Base-by-base conservation (phyloP, 805 yeast species). In the Kodamaea fukazawae region DNA sequence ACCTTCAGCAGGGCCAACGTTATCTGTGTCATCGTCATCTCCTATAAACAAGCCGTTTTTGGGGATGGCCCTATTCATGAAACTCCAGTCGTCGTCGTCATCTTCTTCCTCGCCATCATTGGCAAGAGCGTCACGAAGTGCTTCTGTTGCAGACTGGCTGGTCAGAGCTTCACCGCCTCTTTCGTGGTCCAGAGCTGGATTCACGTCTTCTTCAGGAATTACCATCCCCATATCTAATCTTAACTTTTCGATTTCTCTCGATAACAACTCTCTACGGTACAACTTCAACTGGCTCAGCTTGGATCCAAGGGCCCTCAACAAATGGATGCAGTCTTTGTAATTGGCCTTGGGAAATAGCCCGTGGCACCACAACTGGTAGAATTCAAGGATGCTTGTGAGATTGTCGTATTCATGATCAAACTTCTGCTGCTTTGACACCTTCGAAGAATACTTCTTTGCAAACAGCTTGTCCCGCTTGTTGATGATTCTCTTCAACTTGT, bases 311-410 rank as follows among this genome's bases (percentile, higher is more conserved):
- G 69, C 61, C 29, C 73, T 67, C 35, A 81, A 60, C 48, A 83
- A 60, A 16, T 70, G 66, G 1, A 83, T 61, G 51, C 89, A 81
- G 57, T 86, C 95, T 34, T 68, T 67, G 48, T 89, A 86, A 46
- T 77, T 81, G 11, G 93, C 87, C 63, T 83, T 85, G 4, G 96
- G 95, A 54, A 75, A 87, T 23, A 57, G 48, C 7, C 71, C 65
- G 41, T 69, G 73, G 48, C 73, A 69, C 75, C 75, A 69, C 17
- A 69, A 53, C 45, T 69, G 73, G 50, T 69, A 69, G 49, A 67
- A 69, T 49, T 67, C 70, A 25, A 69, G 47, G 1, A 66, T 57
- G 1, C 65, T 52, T 2, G 62, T 49, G 34, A 69, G 47, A 41
- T 69, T 69, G 12, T 59, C 54, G 30, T 48, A 57, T 42, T 67